Evolutionary conservation across 1,284 basidiomycete genomes (phyloP), one percentile per base, ranked within the genome.

Genomic region (Naganishia albida): DNA sequence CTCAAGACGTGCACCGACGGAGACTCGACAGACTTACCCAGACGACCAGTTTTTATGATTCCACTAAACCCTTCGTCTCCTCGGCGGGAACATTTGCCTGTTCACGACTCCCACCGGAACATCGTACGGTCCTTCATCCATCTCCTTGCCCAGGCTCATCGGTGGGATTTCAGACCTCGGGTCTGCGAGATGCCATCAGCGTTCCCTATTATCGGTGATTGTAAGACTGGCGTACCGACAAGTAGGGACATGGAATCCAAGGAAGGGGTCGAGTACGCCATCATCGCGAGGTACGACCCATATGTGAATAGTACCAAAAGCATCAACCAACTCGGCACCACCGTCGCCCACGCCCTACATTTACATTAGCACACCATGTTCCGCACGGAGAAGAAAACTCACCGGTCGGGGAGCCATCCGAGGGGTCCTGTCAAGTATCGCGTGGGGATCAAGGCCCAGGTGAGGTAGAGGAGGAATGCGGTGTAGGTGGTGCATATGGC

Each of bases 401-500:
- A 55, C 64, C 38, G 39, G 30, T 54, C 50, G 38, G 56, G 52
- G 26, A 65, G 28, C 62, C 62, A 63, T n/a, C 10, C 42, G 15
- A 63, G 40, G 8, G 38, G 12, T 4, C 20, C 16, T 18, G 46
- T 48, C 49, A 40, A 16, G 7, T 10, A 43, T 10, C 20, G 18
- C 20, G 28, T 38, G 6, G 56, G 64, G 13, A 60, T 20, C 0
- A 65, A 16, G 0, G 49, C 64, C 64, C 64, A 65, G 10, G 46
- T 15, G 42, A 65, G 50, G 42, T 49, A 53, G 15, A 59, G 23
- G 23, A 26, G 18, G 51, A 65, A 65, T 13, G 28, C 48, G 13
- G 38, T 28, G 50, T 60, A 65, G 7, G 64, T 60, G 3, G 56
- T 51, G 40, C 48, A 60, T 46, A 65, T n/a, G 15, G 64, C 56